phyloP scores from a whole-genome alignment of 805 yeast genomes.

The Metschnikowia vanudenii region DNA sequence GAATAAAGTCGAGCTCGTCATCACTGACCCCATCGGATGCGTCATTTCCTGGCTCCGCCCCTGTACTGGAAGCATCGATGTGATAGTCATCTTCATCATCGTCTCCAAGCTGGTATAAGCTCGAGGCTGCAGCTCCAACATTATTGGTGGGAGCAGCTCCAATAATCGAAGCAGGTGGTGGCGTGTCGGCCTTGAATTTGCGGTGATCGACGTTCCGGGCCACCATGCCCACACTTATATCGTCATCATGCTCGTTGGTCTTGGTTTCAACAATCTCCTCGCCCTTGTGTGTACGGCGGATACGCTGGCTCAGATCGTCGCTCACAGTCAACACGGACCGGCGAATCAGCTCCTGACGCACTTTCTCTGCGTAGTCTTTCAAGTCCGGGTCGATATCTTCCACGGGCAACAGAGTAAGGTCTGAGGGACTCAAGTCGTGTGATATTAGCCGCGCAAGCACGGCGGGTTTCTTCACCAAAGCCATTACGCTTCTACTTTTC shows the following conservation, averaged over 20 bases:
- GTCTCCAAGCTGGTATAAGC: slow-evolving; percentile 21
- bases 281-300: slow-evolving; percentile 83
- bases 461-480: slow-evolving; percentile 58
- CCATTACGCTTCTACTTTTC: slow-evolving; percentile 63
- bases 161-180: background rate
- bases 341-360: slow-evolving; percentile 64
- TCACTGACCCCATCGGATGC: slow-evolving; percentile 20
- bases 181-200: slow-evolving; percentile 26
- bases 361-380: slow-evolving; percentile 66
- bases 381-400: slow-evolving; percentile 82
- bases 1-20: slow-evolving; percentile 34
- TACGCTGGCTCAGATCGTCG: slow-evolving; percentile 52
- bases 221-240: slow-evolving; percentile 27
- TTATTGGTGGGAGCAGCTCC: background rate
- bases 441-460: slow-evolving; percentile 58
- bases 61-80: background rate
- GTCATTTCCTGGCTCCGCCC: background rate
- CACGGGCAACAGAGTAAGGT: slow-evolving; percentile 62
- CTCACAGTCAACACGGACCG: slow-evolving; percentile 64
- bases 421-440: slow-evolving; percentile 51
- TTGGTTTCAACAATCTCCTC: slow-evolving; percentile 68
- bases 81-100: slow-evolving; percentile 26
- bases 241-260: slow-evolving; percentile 26
- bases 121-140: background rate
- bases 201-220: slow-evolving; percentile 39